These are phyloP conservation scores for Boletus smithii DNA, from an alignment of 1,284 basidiomycete species.

Conservation along the genomic window DNA sequence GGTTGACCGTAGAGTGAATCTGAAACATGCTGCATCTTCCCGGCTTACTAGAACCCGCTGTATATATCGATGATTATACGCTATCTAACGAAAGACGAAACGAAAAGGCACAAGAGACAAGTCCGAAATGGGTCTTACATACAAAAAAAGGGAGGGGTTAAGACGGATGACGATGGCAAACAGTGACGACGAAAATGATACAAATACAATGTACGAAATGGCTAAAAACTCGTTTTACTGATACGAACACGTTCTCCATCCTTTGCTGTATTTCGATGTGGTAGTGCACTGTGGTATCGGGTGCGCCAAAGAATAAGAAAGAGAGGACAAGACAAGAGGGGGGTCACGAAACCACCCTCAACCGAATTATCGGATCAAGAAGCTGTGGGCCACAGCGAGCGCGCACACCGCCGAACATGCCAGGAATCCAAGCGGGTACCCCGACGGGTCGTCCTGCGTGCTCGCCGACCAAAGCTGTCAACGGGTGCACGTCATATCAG, in stretches of 20 bases:
- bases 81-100: neutral
- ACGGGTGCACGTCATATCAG: neutral
- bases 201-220: constrained; percentile 1
- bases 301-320: neutral
- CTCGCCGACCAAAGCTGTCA: constrained; percentile 72
- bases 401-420: constrained; percentile 59
- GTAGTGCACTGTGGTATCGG: neutral
- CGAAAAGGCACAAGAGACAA: neutral
- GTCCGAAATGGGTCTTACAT: neutral
- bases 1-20: no score
- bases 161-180: no score
- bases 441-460: constrained; percentile 61
- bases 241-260: no score
- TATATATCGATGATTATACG: constrained; percentile 1
- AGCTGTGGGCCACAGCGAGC: constrained; percentile 64
- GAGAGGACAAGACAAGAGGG: neutral
- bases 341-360: neutral
- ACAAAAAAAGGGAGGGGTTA: no score
- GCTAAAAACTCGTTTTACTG: neutral
- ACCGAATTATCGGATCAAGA: constrained; percentile 57
- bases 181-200: neutral
- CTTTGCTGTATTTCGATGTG: neutral
- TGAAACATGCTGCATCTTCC: neutral
- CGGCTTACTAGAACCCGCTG: neutral
- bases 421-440: constrained; percentile 72